Percentiles rank a stretch among this genome's conserved stretches.
These are phyloP conservation scores for Climacium dendroides DNA, from an alignment of 225 moss, liverwort and hornwort genomes.

Conservation along the genomic window DNA sequence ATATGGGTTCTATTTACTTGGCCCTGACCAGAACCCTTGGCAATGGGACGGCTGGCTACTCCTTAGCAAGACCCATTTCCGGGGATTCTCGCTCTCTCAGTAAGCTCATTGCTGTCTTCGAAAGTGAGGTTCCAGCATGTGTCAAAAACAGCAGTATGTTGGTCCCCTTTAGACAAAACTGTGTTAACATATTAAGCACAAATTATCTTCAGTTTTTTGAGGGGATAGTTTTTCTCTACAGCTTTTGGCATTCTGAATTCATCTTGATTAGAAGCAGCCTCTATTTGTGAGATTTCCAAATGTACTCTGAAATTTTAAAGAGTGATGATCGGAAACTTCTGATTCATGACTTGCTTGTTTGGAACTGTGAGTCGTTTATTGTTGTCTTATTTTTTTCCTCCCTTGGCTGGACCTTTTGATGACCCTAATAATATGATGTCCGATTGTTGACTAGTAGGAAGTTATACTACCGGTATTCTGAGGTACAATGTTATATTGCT, in stretches of 20 bases:
- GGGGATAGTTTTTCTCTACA: not conserved
- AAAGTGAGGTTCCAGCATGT: not conserved
- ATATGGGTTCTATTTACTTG: constrained; percentile 67
- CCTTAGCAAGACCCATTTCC: constrained; percentile 75
- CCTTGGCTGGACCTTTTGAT: not conserved
- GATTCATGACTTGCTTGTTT: not conserved
- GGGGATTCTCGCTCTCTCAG: not conserved
- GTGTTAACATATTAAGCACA: constrained; percentile 2
- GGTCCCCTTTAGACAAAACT: not conserved
- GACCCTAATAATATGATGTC: not conserved
- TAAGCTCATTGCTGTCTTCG: not conserved
- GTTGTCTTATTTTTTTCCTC: not conserved
- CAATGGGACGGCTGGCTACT: constrained; percentile 86
- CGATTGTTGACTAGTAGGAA: not conserved
- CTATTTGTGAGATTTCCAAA: not conserved
- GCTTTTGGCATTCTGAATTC: not conserved
- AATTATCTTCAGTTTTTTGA: not conserved
- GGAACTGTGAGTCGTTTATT: not conserved
- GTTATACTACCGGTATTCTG: not conserved
- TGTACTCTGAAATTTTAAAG: constrained; percentile 6
- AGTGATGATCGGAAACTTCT: not conserved
- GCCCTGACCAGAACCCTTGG: constrained; percentile 87
- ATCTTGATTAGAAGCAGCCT: not conserved
- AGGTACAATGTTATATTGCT: not conserved
- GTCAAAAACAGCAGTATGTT: not conserved